phyloP scores from a whole-genome alignment of 2,329 filamentous ascomycete genomes.

The Fusarium sp. region DNA sequence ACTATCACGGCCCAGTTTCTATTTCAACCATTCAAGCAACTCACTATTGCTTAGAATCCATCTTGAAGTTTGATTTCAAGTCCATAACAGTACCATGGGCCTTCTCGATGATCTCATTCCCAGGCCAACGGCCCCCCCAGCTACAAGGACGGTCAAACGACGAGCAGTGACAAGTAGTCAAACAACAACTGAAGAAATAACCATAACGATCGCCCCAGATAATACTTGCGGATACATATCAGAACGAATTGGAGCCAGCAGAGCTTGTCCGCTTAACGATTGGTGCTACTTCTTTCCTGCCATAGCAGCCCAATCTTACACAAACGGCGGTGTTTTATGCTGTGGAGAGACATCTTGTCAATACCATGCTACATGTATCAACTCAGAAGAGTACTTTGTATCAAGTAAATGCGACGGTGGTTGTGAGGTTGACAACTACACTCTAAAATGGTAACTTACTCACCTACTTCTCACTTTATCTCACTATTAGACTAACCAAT shows the following conservation, averaged over 20 bases:
- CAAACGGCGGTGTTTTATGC: conserved; percentile 13
- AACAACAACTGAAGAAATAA: neutral
- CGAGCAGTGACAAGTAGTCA: conserved; percentile 3
- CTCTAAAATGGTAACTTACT: conserved; percentile 18
- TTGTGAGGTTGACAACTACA: conserved; percentile 28
- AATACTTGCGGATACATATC: conserved; percentile 27
- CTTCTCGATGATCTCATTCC: conserved; percentile 3
- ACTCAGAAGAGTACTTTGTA: conserved; percentile 22
- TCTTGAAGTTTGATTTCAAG: neutral
- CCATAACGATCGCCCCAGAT: conserved; percentile 8
- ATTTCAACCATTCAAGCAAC: neutral
- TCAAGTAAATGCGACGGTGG: conserved; percentile 23
- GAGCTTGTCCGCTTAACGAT: conserved; percentile 2
- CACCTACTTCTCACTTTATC: neutral
- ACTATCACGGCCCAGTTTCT: neutral
- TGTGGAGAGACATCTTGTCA: conserved; percentile 5
- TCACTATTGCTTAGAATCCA: neutral
- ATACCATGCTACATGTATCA: conserved; percentile 19
- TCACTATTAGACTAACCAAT: neutral
- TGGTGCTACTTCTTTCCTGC: conserved; percentile 16
- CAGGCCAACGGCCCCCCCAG: conserved; percentile 16
- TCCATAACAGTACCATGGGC: neutral
- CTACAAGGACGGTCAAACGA: conserved; percentile 1
- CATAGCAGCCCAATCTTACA: neutral
- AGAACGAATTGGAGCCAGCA: conserved; percentile 12